phyloP scores from a whole-genome alignment of 2,329 filamentous ascomycete genomes.

The Penicillium occitanis region DNA sequence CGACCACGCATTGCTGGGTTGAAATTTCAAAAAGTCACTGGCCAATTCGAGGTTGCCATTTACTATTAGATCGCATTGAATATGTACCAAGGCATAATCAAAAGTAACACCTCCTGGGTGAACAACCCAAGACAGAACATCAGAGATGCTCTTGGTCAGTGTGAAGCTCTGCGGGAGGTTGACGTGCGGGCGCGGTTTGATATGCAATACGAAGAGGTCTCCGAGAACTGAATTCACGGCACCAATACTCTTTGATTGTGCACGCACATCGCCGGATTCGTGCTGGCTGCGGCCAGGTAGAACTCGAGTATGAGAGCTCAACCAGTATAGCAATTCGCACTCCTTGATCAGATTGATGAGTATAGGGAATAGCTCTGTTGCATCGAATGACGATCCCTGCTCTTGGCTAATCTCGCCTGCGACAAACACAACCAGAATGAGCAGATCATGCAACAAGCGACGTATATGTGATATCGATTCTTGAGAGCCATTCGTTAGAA shows the following conservation, averaged over 20 bases:
- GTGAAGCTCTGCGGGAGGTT: constrained; percentile 44
- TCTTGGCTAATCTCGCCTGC: constrained; percentile 76
- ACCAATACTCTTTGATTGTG: constrained; percentile 27
- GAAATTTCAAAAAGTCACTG: constrained; percentile 65
- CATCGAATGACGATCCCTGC: constrained; percentile 67
- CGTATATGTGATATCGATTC: constrained; percentile 73
- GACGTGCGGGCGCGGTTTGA: constrained; percentile 44
- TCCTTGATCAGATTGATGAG: constrained; percentile 71
- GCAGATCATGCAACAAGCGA: constrained; percentile 74
- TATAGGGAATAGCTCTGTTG: constrained; percentile 57
- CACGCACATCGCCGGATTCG: constrained; percentile 28
- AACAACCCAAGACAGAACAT: constrained; percentile 47
- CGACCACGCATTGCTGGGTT: constrained; percentile 59
- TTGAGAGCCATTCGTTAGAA: constrained; percentile 73
- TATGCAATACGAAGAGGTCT: constrained; percentile 46
- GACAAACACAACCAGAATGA: constrained; percentile 82
- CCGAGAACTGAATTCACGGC: constrained; percentile 42
- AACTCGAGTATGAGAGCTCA: constrained; percentile 51
- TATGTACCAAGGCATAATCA: constrained; percentile 62
- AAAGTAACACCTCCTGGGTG: constrained; percentile 58
- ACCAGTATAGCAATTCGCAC: constrained; percentile 67
- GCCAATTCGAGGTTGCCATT: constrained; percentile 67
- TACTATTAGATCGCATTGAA: constrained; percentile 66
- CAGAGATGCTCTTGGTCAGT: constrained; percentile 44
- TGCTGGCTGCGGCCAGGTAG: constrained; percentile 30